Evolutionary conservation across 176 grass and related monocot species (phyloP), one percentile per base, ranked within the genome.

Genomic region (Musa schizocarpa): DNA sequence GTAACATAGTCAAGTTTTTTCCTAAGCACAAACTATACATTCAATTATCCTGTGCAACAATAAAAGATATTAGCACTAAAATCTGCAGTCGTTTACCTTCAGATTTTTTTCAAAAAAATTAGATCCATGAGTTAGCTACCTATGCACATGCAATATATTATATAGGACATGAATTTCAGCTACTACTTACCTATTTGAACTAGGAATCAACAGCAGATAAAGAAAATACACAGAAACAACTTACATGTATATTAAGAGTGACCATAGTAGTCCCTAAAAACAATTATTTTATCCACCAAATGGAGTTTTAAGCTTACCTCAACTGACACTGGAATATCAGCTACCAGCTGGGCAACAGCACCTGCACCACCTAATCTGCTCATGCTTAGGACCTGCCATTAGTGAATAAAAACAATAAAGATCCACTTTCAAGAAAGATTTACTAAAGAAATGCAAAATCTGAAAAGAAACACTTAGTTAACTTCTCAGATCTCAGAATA

Each of bases 341-440:
- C 86, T 79, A 93, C 90, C 56, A 98, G 90, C 51, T 89, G 94
- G 8, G 94, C 94, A 68, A 98, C 94, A 85, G 94, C 94, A 82
- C 84, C 88, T 76, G 94, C 94, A 79, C 94, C 94, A 16, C 94
- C 94, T 64, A 98, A 81, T 73, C 94, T 98, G 74, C 94, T 98
- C 94, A 98, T 98, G 84, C 90, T 98, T 81, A 98, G 80, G 71
- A 98, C 94, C 94, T 98, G 86, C 8, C 24, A 90, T 79, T 52
- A 21, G 17, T 50, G n/a, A 50, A 21, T 71, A 17, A 73, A 76
- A 43, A 43, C 4, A 43, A 43, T 43, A 43, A 43, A 43, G 34
- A 43, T 43, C 34, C 34, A 43, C 34, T 43, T 43, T 43, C 34
- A 43, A 43, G 34, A 6, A 43, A 43, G 34, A 43, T 43, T 34